These are phyloP conservation scores for Acer campestre DNA, from an alignment of 345 rosid species.

Conservation along the genomic window DNA sequence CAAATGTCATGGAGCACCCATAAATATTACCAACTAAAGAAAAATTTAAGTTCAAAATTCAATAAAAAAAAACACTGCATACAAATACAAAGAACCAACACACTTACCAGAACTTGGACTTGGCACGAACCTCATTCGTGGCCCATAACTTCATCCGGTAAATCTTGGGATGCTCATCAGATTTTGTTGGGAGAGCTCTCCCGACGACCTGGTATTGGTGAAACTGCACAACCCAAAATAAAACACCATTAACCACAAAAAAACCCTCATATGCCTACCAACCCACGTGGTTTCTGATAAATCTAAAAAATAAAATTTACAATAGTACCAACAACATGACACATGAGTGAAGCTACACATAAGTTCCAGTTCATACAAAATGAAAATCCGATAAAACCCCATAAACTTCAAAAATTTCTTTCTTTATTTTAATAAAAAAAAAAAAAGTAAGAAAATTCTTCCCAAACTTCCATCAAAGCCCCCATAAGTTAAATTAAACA, in stretches of 20 bases:
- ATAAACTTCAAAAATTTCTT: not conserved
- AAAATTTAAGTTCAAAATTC: not conserved
- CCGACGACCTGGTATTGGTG: constrained; percentile 58
- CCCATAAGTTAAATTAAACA: too few species aligned
- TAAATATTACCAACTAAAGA: not conserved
- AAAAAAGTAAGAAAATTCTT: too few species aligned
- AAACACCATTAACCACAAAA: not conserved
- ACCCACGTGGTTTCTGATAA: not conserved
- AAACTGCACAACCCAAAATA: constrained; percentile 26
- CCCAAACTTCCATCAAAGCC: too few species aligned
- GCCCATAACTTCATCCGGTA: constrained; percentile 59
- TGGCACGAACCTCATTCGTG: constrained; percentile 52
- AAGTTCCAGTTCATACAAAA: not conserved
- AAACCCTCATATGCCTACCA: not conserved
- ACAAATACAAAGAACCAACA: not conserved
- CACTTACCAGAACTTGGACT: constrained; percentile 53
- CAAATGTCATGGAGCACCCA: not conserved
- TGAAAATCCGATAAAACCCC: not conserved
- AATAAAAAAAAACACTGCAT: not conserved
- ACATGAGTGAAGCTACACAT: not conserved
- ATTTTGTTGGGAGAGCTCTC: constrained; percentile 42
- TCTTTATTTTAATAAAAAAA: too few species aligned
- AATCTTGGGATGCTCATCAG: constrained; percentile 48
- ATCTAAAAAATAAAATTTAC: too few species aligned
- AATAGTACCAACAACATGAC: not conserved